Evolutionary conservation across 371 early-diverging fungal genomes (phyloP).

Genomic region (Circinella minor): DNA sequence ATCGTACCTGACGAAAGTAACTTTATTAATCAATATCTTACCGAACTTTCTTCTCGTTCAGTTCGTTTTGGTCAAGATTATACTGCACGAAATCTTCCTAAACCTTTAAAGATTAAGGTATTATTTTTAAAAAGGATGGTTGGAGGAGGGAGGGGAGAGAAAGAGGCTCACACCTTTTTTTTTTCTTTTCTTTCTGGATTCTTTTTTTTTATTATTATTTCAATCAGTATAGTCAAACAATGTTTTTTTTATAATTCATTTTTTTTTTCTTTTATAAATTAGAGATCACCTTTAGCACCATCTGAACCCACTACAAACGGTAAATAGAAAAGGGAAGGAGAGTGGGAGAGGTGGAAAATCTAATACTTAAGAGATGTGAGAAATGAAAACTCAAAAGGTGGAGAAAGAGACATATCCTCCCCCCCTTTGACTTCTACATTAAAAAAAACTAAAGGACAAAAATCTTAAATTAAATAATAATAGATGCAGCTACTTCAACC

Average conservation of each 20-base stretch:
- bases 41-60: constrained; percentile 42
- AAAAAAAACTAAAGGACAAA: not conserved
- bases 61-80: constrained; percentile 53
- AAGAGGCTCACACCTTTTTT: not conserved
- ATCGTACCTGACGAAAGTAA: constrained; percentile 30
- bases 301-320: constrained; percentile 1
- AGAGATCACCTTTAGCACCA: constrained; percentile 5
- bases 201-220: no score
- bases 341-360: not conserved
- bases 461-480: not conserved
- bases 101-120: constrained; percentile 47
- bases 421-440: no score
- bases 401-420: not conserved
- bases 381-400: not conserved
- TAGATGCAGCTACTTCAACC: not conserved
- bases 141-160: no score
- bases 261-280: no score
- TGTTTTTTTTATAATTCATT: no score
- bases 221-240: no score
- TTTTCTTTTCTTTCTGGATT: not conserved
- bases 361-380: not conserved
- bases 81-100: constrained; percentile 33
- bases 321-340: not conserved
- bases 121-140: no score
- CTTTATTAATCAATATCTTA: constrained; percentile 44